Base-by-base conservation (phyloP, 345 rosid genomes). In the Pistacia integerrima region DNA sequence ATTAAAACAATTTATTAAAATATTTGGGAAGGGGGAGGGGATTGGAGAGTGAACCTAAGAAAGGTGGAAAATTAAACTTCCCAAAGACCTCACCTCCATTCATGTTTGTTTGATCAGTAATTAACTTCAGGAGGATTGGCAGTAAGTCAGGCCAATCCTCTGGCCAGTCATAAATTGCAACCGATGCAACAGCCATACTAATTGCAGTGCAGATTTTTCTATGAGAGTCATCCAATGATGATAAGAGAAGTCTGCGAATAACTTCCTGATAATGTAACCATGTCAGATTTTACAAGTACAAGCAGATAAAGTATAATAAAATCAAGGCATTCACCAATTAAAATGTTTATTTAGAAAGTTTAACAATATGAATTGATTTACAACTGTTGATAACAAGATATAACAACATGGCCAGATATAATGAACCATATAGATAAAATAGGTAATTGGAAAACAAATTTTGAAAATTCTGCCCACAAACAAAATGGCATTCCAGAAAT, bases 81-180 rank as follows among this genome's bases (percentile, higher is more conserved):
- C 56, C 33, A 66, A 66, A 52, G 73, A 55, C 75, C 84, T 66
- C 82, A 90, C 97, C 97, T 78, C 97, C 92, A 76, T 84, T 89
- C 84, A 83, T 74, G 82, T 88, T 84, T 64, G 66, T 85, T 77
- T 82, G 93, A 82, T 93, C 90, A 36, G 74, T 82, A 76, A 93
- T 87, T 83, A 91, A 80, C 85, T 80, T 84, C 85, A 95, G 64
- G 80, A 95, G 93, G 81, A 85, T 84, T 14, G 97, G 98, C 77
- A 91, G 76, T 64, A 95, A 83, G 66, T 95, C 92, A 78, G 92
- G 92, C 97, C 99, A 93, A 67, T 85, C 89, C 80, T 95, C 97
- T 49, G 97, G 98, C 99, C 98, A 95, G 78, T 95, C 99, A 85
- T 89, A 85, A 22, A 72, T 85, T 11, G 96, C 98, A 77, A 90